These are phyloP conservation scores for Betula pendula DNA, from an alignment of 306 rosid species.

Conservation along the genomic window DNA sequence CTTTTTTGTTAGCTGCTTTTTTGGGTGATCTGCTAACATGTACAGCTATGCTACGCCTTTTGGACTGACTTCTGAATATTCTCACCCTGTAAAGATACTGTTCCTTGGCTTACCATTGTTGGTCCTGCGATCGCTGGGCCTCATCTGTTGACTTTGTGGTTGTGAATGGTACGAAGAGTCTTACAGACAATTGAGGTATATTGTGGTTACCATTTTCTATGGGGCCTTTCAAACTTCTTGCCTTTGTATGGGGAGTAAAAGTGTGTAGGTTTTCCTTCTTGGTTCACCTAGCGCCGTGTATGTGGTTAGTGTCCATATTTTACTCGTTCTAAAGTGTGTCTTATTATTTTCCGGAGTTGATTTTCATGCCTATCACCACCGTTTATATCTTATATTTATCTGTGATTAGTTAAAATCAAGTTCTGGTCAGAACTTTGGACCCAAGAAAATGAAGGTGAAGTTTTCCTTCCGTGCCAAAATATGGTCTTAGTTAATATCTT, in stretches of 20 bases:
- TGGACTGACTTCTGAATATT: slow-evolving; percentile 94
- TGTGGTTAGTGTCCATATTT: slow-evolving; percentile 7
- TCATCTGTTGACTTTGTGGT: slow-evolving; percentile 87
- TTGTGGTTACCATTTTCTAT: slow-evolving; percentile 92
- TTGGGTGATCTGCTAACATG: slow-evolving; percentile 21
- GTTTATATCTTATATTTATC: no score
- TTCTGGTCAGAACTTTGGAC: no score
- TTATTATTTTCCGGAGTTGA: slow-evolving; percentile 61
- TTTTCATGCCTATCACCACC: slow-evolving; percentile 97
- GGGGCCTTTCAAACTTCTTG: slow-evolving; percentile 87
- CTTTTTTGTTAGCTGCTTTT: slow-evolving; percentile 18
- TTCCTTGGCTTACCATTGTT: slow-evolving; percentile 86
- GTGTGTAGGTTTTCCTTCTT: slow-evolving; percentile 29
- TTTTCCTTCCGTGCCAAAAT: no score
- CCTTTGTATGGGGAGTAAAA: slow-evolving; percentile 96
- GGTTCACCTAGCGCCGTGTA: slow-evolving; percentile 10
- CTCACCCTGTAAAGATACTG: slow-evolving; percentile 95
- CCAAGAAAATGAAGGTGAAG: no score
- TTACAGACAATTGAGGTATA: slow-evolving; percentile 96
- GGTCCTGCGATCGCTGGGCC: slow-evolving; percentile 99
- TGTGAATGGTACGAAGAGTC: slow-evolving; percentile 92
- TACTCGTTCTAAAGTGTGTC: slow-evolving; percentile 25
- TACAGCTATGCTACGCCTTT: slow-evolving; percentile 93
- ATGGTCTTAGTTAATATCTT: no score
- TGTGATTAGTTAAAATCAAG: no score